phyloP scores from a whole-genome alignment of 1,139 yeast genomes.

The Diutina scorzettiae region DNA sequence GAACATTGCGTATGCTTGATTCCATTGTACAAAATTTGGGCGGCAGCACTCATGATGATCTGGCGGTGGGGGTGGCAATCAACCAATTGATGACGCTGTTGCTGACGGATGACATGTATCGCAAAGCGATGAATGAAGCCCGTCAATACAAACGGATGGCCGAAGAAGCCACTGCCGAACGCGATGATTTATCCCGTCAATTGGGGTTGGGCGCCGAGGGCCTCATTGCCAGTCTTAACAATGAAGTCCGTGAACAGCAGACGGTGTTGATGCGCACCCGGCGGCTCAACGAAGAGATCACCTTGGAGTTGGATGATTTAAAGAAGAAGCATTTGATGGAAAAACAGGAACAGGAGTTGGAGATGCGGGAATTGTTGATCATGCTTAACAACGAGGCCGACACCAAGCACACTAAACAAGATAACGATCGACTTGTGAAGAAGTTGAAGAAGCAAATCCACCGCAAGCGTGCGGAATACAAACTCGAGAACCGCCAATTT shows the following conservation, averaged over 20 bases:
- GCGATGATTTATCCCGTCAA: constrained; percentile 66
- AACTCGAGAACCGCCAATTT: constrained; percentile 41
- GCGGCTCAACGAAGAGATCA: constrained; percentile 51
- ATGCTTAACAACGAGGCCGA: constrained; percentile 39
- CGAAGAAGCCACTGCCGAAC: constrained; percentile 76
- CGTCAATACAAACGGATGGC: constrained; percentile 53
- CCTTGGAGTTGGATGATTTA: constrained; percentile 57
- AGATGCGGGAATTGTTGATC: constrained; percentile 73
- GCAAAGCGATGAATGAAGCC: constrained; percentile 64
- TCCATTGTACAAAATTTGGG: constrained; percentile 66
- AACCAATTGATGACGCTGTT: constrained; percentile 68
- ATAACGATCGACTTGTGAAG: constrained; percentile 32
- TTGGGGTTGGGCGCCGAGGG: constrained; percentile 80
- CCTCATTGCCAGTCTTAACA: constrained; percentile 54
- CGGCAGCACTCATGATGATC: constrained; percentile 38
- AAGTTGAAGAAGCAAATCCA: constrained; percentile 49
- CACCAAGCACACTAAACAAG: constrained; percentile 18
- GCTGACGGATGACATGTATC: constrained; percentile 84
- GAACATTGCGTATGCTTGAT: constrained; percentile 71
- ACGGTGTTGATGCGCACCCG: constrained; percentile 55
- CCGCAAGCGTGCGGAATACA: constrained; percentile 50
- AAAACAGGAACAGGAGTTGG: constrained; percentile 79
- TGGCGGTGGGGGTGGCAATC: constrained; percentile 75
- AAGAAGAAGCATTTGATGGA: constrained; percentile 61
- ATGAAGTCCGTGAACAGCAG: constrained; percentile 66